Evolutionary conservation across 257 asterid species (phyloP).

Genomic region (Lantana camara): DNA sequence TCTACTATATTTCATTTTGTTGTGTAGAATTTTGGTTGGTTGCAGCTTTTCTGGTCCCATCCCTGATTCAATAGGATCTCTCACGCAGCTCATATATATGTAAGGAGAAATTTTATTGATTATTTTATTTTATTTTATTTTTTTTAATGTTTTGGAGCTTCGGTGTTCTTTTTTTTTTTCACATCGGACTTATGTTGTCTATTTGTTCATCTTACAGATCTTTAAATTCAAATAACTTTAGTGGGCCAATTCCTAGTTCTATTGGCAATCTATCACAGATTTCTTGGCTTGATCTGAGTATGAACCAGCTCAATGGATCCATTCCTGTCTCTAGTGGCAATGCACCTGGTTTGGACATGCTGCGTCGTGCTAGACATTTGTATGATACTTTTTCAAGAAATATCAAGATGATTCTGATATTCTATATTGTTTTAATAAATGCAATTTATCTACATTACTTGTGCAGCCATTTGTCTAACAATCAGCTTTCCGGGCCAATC

Average conservation of each 20-base stretch:
- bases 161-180: too few relatives aligned
- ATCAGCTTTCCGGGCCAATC: conserved; percentile 68
- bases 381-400: conserved; percentile 32
- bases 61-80: conserved; percentile 81
- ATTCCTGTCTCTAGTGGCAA: conserved; percentile 67
- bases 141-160: not conserved
- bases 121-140: not conserved
- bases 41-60: conserved; percentile 88
- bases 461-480: conserved; percentile 83
- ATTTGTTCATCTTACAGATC: conserved; percentile 42
- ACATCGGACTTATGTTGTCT: not conserved
- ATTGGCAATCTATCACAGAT: conserved; percentile 67
- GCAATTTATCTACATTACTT: not conserved
- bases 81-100: conserved; percentile 70
- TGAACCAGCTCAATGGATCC: conserved; percentile 62
- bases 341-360: conserved; percentile 67
- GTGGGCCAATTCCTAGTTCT: conserved; percentile 74
- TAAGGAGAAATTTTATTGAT: conserved; percentile 33
- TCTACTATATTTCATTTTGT: conserved; percentile 12
- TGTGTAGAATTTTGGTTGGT: conserved; percentile 74
- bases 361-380: conserved; percentile 69
- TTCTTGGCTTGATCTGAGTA: conserved; percentile 87
- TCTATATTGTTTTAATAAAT: not conserved
- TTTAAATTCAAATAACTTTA: conserved; percentile 67
- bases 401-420: not conserved